A percentile compares a stretch with the other conserved stretches of the same genome.
Evolutionary conservation across 78 protist genomes (phyloP).

Genomic region (Tieghemostelium lacteum): DNA sequence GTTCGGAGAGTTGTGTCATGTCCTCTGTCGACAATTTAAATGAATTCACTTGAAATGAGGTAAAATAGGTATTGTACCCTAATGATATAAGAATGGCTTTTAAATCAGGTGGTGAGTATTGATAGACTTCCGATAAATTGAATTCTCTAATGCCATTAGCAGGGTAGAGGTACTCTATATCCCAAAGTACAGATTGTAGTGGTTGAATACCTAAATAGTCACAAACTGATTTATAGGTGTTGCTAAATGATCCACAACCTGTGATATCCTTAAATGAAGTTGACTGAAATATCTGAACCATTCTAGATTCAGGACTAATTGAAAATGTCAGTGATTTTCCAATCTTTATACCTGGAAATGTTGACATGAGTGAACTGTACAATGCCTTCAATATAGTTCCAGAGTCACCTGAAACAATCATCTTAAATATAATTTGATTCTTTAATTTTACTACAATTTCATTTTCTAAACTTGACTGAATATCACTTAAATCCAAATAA

Average conservation of each 20-base stretch:
- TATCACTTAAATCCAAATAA: slow-evolving; percentile 39
- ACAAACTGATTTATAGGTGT: slow-evolving; percentile 63
- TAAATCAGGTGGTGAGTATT: slow-evolving; percentile 5
- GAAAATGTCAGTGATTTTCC: slow-evolving; percentile 44
- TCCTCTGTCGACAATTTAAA: slow-evolving; percentile 45
- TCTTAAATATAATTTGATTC: slow-evolving; percentile 15
- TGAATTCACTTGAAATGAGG: slow-evolving; percentile 20
- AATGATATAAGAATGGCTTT: slow-evolving; percentile 48
- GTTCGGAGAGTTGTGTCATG: slow-evolving; percentile 22
- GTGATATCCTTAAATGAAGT: background rate
- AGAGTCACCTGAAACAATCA: slow-evolving; percentile 19
- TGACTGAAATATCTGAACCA: slow-evolving; percentile 25
- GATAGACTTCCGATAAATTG: slow-evolving; percentile 45
- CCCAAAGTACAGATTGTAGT: slow-evolving; percentile 37
- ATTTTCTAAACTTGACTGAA: slow-evolving; percentile 2
- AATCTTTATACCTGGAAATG: slow-evolving; percentile 57
- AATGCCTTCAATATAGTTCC: slow-evolving; percentile 24
- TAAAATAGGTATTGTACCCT: slow-evolving; percentile 55
- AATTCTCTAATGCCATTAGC: slow-evolving; percentile 33
- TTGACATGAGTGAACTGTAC: slow-evolving; percentile 17
- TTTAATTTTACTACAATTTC: slow-evolving; percentile 49
- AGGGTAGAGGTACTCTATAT: slow-evolving; percentile 59
- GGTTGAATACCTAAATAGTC: slow-evolving; percentile 57
- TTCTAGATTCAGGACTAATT: slow-evolving; percentile 41
- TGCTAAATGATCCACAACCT: slow-evolving; percentile 62